Evolutionary conservation across 805 yeast species (phyloP).

Genomic region (Suhomyces xylopsoci): DNA sequence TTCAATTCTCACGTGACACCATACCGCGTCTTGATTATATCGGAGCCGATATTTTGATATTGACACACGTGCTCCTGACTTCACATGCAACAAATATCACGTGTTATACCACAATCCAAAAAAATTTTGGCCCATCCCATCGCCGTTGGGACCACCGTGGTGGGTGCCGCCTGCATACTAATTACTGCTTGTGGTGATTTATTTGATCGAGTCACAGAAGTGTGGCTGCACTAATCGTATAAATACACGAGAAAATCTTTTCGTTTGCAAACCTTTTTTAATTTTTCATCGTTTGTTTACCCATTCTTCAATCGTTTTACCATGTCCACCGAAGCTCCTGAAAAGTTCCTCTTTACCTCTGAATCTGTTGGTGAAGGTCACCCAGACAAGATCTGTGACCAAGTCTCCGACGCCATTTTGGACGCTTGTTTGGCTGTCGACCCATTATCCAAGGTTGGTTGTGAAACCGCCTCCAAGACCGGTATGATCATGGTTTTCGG

Average conservation of each 20-base stretch:
- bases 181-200: background rate
- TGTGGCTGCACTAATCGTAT: slow-evolving; percentile 5
- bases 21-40: too few species aligned
- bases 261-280: background rate
- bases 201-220: background rate
- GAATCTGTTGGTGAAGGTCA: slow-evolving; percentile 94
- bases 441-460: slow-evolving; percentile 97
- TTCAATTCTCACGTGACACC: background rate
- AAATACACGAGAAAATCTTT: slow-evolving; percentile 3
- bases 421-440: slow-evolving; percentile 96
- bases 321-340: slow-evolving; percentile 14
- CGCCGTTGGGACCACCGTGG: slow-evolving; percentile 2
- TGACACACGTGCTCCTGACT: background rate
- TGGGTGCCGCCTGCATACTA: background rate
- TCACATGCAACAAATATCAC: slow-evolving; percentile 1
- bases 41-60: background rate
- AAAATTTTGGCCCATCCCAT: background rate
- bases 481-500: slow-evolving; percentile 99
- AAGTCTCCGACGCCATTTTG: slow-evolving; percentile 95
- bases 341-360: slow-evolving; percentile 66
- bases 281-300: background rate
- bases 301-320: background rate
- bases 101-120: slow-evolving; percentile 3
- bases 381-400: slow-evolving; percentile 97
- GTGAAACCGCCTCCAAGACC: slow-evolving; percentile 98